Evolutionary conservation across 305 asterid genomes (phyloP).

Genomic region (Fraxinus ornus): DNA sequence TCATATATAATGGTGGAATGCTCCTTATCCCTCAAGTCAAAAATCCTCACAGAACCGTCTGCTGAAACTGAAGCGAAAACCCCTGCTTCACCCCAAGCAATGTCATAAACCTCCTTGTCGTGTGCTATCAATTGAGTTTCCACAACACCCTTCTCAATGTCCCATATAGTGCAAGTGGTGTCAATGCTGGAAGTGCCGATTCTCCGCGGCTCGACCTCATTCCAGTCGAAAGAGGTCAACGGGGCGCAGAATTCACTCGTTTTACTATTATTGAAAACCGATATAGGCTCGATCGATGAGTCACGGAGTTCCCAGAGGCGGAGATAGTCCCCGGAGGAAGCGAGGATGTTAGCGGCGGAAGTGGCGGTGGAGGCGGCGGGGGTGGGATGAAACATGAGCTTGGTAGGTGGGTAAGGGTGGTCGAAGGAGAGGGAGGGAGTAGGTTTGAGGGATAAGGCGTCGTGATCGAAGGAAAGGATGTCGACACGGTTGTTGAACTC

Average conservation of each 20-base stretch:
- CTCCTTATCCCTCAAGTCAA: conserved; percentile 79
- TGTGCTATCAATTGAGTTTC: conserved; percentile 81
- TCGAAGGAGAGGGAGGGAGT: conserved; percentile 47
- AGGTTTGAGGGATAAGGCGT: conserved; percentile 44
- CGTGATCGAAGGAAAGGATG: conserved; percentile 61
- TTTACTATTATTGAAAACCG: conserved; percentile 55
- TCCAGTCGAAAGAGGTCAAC: conserved; percentile 86
- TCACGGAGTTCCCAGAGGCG: conserved; percentile 72
- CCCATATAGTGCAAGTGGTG: conserved; percentile 88
- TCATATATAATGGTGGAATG: conserved; percentile 82
- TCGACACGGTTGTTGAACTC: conserved; percentile 73
- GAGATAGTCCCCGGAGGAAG: conserved; percentile 87
- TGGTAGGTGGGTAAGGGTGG: conserved; percentile 90
- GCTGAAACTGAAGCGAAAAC: conserved; percentile 85
- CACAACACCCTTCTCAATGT: conserved; percentile 68
- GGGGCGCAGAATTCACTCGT: conserved; percentile 74
- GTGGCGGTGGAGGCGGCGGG: conserved; percentile 29
- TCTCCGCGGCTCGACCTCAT: conserved; percentile 67
- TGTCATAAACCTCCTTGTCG: conserved; percentile 84
- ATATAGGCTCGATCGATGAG: conserved; percentile 38
- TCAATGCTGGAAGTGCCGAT: conserved; percentile 81
- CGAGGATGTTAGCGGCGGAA: conserved; percentile 55
- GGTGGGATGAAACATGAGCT: conserved; percentile 67
- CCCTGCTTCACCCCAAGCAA: conserved; percentile 86
- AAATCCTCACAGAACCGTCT: conserved; percentile 76